These are phyloP conservation scores for Fagopyrum homotropicum DNA, from an alignment of 148 eudicot species.

Conservation along the genomic window DNA sequence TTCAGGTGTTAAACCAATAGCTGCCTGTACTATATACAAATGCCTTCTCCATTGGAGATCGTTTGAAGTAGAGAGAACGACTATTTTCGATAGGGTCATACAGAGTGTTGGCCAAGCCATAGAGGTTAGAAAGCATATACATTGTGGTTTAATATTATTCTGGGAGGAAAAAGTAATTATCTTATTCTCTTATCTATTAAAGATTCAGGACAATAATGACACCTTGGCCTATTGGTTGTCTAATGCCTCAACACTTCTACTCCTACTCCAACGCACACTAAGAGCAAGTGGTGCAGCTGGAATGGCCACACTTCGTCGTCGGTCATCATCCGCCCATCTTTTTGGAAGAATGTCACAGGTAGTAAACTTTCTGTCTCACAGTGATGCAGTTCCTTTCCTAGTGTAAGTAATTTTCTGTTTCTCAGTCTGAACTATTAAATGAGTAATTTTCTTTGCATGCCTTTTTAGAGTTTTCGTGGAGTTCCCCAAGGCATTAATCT, in stretches of 20 bases:
- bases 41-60: conserved; percentile 99
- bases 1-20: conserved; percentile 72
- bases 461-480: conserved; percentile 80
- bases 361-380: conserved; percentile 11
- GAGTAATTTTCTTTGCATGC: background rate
- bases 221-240: conserved; percentile 92
- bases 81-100: conserved; percentile 82
- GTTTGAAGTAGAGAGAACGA: conserved; percentile 95
- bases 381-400: background rate
- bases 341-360: conserved; percentile 83
- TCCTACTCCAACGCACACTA: conserved; percentile 84
- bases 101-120: conserved; percentile 87
- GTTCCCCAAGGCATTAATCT: conserved; percentile 65
- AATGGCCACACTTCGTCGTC: conserved; percentile 79
- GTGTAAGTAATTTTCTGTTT: background rate
- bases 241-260: conserved; percentile 83
- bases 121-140: conserved; percentile 45
- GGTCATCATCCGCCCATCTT: conserved; percentile 63
- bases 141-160: background rate
- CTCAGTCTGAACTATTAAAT: conserved; percentile 15
- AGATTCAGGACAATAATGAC: conserved; percentile 89
- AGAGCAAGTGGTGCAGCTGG: conserved; percentile 95
- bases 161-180: background rate
- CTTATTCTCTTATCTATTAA: conserved; percentile 18
- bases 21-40: conserved; percentile 88